Evolutionary conservation across 1,284 basidiomycete species (phyloP).

Genomic region (Puccinia novopanici): DNA sequence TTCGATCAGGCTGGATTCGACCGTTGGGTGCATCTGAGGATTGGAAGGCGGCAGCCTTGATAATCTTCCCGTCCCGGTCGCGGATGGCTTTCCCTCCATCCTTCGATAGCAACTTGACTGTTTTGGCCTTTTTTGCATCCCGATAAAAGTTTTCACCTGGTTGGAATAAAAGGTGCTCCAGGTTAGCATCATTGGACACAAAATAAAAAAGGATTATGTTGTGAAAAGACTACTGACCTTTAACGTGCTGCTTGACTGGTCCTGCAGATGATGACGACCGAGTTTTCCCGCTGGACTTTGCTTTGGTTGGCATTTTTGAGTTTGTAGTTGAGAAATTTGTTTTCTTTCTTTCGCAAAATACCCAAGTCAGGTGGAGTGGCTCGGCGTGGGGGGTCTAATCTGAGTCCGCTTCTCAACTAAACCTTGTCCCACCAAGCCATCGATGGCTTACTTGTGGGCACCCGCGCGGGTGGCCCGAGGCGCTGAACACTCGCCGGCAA

Average conservation of each 20-base stretch:
- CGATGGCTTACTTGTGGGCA: neutral
- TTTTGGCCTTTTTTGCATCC: constrained; percentile 63
- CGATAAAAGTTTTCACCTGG: constrained; percentile 51
- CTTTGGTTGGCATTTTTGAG: constrained; percentile 32
- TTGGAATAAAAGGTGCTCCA: neutral
- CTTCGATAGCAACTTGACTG: constrained; percentile 76
- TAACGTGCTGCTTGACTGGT: constrained; percentile 51
- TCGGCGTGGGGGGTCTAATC: neutral
- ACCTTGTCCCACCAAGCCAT: neutral
- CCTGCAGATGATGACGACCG: constrained; percentile 29
- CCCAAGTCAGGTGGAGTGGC: neutral
- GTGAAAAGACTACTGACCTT: constrained; percentile 12
- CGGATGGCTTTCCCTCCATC: constrained; percentile 83
- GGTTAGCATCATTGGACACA: neutral
- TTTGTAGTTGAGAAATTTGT: neutral
- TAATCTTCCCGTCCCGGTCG: constrained; percentile 84
- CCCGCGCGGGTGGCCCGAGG: too few species aligned
- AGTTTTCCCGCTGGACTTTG: constrained; percentile 31
- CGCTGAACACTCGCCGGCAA: neutral
- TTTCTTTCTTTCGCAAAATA: neutral
- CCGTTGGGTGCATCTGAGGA: constrained; percentile 84
- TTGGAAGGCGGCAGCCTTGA: constrained; percentile 88
- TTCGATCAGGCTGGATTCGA: constrained; percentile 83
- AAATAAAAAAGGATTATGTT: neutral
- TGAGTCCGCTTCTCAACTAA: neutral